Conservation (phyloP, 352 stramenopile genomes). For the Phytophthora sansomeana region DNA sequence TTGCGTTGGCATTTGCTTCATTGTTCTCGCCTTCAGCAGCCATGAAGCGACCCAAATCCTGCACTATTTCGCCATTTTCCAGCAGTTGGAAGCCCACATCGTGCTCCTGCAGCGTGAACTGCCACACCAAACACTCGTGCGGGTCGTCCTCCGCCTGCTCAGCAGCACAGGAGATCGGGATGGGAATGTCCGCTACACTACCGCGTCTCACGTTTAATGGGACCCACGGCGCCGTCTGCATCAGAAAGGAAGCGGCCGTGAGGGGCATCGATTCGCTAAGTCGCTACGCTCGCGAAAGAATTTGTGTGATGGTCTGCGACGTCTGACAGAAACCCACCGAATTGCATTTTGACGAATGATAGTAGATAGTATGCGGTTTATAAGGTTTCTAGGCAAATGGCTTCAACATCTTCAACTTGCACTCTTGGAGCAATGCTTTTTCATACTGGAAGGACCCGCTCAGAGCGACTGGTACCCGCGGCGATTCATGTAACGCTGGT, state of each 20-base stretch:
- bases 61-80: conserved; percentile 43
- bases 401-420: too few relatives aligned
- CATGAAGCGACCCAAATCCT: conserved; percentile 50
- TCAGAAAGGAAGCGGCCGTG: conserved; percentile 54
- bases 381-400: too few relatives aligned
- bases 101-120: conserved; percentile 67
- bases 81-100: conserved; percentile 74
- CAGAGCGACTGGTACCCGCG: conserved; percentile 55
- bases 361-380: neutral
- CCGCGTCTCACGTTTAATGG: conserved; percentile 59
- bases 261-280: conserved; percentile 6
- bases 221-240: conserved; percentile 64
- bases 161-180: conserved; percentile 34
- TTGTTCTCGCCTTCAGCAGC: conserved; percentile 14
- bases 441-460: neutral
- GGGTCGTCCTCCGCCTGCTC: conserved; percentile 16
- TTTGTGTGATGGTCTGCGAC: conserved; percentile 12
- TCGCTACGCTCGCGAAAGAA: conserved; percentile 31
- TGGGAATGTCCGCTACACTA: conserved; percentile 54
- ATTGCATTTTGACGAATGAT: conserved; percentile 42
- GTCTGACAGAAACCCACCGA: conserved; percentile 20
- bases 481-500: conserved; percentile 54
- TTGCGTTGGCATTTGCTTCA: neutral
- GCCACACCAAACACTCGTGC: conserved; percentile 62
- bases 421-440: neutral